Evolutionary conservation across 2,329 filamentous ascomycete species (phyloP), one percentile per base, ranked within the genome.

Genomic region (Penicillium frequentans): DNA sequence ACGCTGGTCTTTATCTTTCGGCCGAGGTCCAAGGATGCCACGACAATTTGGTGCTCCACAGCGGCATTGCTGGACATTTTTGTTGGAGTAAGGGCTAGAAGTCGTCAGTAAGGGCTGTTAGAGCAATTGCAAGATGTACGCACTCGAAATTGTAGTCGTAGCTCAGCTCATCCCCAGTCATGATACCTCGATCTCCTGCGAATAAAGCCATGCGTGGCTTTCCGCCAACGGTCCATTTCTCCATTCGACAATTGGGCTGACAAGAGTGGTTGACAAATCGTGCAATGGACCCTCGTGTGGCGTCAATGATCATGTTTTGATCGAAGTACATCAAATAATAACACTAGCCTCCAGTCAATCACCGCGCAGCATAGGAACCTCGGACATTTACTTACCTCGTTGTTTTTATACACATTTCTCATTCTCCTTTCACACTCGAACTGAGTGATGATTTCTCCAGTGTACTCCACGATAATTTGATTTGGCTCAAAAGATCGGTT

Each of bases 311-410:
- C 87, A 98, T 95, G 75, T 96, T 95, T 74, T 97, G 92, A 71
- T 98, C 93, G 72, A 98, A 97, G 55, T 91, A 92, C 95, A 99
- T 99, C 49, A 99, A 81, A 74, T 99, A 99, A 75, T 96, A 98
- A 76, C 92, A 96, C 90, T 96, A 68, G 29, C 52, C 27, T 42
- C 21, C 13, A 33, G 50, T 69, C 54, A 64, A 39, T 62, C 39
- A 54, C 49, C 46, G 7, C 33, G 6, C 11, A 43, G 56, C 49
- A 14, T 19, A 52, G 19, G 8, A 31, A 9, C 3, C 39, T 11
- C 19, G 9, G 29, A 33, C 9, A 16, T 39, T 50, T 27, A 74
- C 86, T 74, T 73, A 96, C 92, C 77, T 95, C 89, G 67, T 96
- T 96, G 71, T 96, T 85, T 74, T 95, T 96, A 79, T 99, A 99